phyloP scores from a whole-genome alignment of 2,329 filamentous ascomycete species.

The Aspergillus tanneri region DNA sequence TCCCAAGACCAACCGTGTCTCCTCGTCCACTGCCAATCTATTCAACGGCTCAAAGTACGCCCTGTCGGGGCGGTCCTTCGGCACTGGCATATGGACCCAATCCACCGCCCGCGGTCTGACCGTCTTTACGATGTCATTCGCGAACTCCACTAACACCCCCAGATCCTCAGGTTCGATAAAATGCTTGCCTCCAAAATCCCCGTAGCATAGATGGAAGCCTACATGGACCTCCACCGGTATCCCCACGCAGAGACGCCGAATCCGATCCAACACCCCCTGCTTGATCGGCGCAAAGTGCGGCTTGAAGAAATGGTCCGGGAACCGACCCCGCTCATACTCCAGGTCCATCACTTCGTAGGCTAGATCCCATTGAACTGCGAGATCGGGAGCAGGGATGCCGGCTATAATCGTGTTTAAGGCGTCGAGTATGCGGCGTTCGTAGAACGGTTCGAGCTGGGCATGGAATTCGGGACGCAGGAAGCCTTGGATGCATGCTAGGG shows the following conservation, averaged over 20 bases:
- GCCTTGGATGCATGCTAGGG: slow-evolving; percentile 12
- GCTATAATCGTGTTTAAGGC: slow-evolving; percentile 26
- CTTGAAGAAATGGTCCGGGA: slow-evolving; percentile 29
- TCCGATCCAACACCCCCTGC: slow-evolving; percentile 3
- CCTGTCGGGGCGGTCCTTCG: slow-evolving; percentile 37
- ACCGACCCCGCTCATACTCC: slow-evolving; percentile 20
- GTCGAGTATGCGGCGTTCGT: slow-evolving; percentile 26
- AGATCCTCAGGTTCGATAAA: slow-evolving; percentile 46
- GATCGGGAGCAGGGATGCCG: slow-evolving; percentile 29
- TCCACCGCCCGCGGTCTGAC: not conserved
- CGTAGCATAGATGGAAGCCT: slow-evolving; percentile 52
- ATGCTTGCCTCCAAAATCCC: slow-evolving; percentile 46
- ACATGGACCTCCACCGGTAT: slow-evolving; percentile 36
- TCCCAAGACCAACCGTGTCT: slow-evolving; percentile 37
- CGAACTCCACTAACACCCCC: slow-evolving; percentile 38
- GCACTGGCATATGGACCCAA: slow-evolving; percentile 49
- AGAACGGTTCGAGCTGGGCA: slow-evolving; percentile 27
- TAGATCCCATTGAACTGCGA: slow-evolving; percentile 36
- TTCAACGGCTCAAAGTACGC: slow-evolving; percentile 43
- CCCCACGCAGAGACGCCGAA: not conserved
- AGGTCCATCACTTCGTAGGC: slow-evolving; percentile 26
- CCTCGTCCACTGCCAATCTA: slow-evolving; percentile 25
- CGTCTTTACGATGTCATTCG: slow-evolving; percentile 24
- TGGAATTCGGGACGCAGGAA: slow-evolving; percentile 25
- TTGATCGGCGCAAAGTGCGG: slow-evolving; percentile 25